Evolutionary conservation across 257 asterid species (phyloP).

Genomic region (Solanum bulbocastanum): DNA sequence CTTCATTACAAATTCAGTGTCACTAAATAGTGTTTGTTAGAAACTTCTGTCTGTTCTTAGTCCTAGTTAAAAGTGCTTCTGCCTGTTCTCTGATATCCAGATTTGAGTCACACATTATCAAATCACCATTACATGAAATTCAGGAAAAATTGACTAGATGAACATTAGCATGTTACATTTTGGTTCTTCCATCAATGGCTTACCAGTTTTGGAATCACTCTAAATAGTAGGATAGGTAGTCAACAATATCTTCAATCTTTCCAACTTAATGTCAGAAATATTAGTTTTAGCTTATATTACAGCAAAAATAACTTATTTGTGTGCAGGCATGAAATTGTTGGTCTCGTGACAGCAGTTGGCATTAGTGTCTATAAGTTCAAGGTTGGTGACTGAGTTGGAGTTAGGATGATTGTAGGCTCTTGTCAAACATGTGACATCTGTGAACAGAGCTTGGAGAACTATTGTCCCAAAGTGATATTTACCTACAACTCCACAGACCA

Average conservation of each 20-base stretch:
- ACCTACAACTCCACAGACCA: constrained; percentile 29
- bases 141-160: not conserved
- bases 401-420: constrained; percentile 52
- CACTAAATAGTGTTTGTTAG: not conserved
- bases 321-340: constrained; percentile 61
- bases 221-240: not conserved
- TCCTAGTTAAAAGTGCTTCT: not conserved
- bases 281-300: not conserved
- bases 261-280: not conserved
- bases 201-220: not conserved
- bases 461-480: constrained; percentile 31
- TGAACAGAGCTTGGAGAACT: constrained; percentile 43
- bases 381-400: constrained; percentile 55
- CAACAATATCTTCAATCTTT: not conserved
- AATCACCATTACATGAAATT: not conserved
- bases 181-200: not conserved
- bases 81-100: not conserved
- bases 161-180: not conserved
- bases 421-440: constrained; percentile 47
- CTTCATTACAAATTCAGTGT: not conserved
- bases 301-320: not conserved
- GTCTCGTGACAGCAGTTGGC: constrained; percentile 43
- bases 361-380: constrained; percentile 33
- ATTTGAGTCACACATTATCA: not conserved
- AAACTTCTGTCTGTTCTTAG: not conserved